A percentile compares a stretch with the other conserved stretches of the same genome.
Evolutionary conservation across 306 rosid species (phyloP).

Genomic region (Amphicarpaea edgeworthii): DNA sequence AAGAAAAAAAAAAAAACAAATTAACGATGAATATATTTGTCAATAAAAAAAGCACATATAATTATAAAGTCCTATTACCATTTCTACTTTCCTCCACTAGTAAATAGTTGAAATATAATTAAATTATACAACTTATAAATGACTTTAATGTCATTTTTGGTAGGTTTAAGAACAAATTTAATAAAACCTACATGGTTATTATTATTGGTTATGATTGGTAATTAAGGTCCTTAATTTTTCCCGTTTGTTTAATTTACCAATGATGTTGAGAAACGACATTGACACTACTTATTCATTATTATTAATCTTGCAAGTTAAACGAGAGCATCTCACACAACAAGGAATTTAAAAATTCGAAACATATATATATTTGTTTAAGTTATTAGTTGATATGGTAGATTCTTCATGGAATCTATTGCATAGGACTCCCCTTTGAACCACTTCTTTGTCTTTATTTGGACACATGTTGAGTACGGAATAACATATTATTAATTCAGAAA

Average conservation of each 20-base stretch:
- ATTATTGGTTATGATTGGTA: not conserved
- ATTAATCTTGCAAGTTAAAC: not conserved
- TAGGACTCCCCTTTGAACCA: not conserved
- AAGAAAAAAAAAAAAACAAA: too few relatives aligned
- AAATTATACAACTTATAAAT: not conserved
- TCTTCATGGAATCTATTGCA: constrained; percentile 28
- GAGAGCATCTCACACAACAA: not conserved
- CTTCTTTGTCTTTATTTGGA: constrained; percentile 14
- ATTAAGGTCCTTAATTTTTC: not conserved
- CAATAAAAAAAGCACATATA: too few relatives aligned
- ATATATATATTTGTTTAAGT: not conserved
- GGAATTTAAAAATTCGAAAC: not conserved
- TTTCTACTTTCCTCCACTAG: too few relatives aligned
- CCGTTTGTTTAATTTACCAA: not conserved
- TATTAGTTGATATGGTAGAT: constrained; percentile 7
- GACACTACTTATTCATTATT: not conserved
- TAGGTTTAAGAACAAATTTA: not conserved
- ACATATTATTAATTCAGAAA: too few relatives aligned
- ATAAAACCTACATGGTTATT: not conserved
- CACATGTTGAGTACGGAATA: not conserved
- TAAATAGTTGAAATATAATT: too few relatives aligned
- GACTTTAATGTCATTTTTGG: not conserved
- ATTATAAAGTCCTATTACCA: too few relatives aligned
- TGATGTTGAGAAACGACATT: not conserved
- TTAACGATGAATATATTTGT: too few relatives aligned